Percentiles rank a stretch among this genome's conserved stretches.
Conservation (phyloP, 352 stramenopile species). For the Hyaloperonospora arabidopsidis region DNA sequence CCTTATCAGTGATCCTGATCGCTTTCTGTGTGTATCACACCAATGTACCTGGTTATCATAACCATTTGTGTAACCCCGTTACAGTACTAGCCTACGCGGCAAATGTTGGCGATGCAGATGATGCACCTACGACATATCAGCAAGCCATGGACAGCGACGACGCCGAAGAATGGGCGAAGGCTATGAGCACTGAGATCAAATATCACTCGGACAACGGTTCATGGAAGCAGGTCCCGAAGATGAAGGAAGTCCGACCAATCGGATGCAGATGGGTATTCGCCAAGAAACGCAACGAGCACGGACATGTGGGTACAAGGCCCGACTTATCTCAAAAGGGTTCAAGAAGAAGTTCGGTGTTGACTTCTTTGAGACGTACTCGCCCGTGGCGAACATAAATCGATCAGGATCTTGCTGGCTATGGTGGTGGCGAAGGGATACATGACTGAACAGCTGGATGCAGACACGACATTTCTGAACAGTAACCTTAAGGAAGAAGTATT, state of each 20-base stretch:
- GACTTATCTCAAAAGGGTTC: constrained; percentile 1
- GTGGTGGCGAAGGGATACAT: neutral
- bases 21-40: too few relatives aligned
- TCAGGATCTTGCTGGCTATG: neutral
- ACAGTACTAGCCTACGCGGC: constrained; percentile 6
- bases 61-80: too few relatives aligned
- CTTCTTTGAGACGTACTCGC: too few relatives aligned
- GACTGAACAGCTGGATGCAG: neutral
- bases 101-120: constrained; percentile 3
- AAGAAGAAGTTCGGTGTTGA: constrained; percentile 7
- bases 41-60: too few relatives aligned
- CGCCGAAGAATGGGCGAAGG: neutral
- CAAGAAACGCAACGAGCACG: too few relatives aligned
- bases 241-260: neutral
- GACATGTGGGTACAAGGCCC: neutral
- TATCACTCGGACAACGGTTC: too few relatives aligned
- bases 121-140: too few relatives aligned
- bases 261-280: too few relatives aligned
- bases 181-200: neutral
- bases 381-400: constrained; percentile 5
- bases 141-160: too few relatives aligned
- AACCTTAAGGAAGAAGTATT: neutral
- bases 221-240: neutral
- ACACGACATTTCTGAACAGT: constrained; percentile 9
- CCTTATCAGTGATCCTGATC: too few relatives aligned